Base-by-base conservation (phyloP, 306 rosid species). In the Cucurbita pepo region DNA sequence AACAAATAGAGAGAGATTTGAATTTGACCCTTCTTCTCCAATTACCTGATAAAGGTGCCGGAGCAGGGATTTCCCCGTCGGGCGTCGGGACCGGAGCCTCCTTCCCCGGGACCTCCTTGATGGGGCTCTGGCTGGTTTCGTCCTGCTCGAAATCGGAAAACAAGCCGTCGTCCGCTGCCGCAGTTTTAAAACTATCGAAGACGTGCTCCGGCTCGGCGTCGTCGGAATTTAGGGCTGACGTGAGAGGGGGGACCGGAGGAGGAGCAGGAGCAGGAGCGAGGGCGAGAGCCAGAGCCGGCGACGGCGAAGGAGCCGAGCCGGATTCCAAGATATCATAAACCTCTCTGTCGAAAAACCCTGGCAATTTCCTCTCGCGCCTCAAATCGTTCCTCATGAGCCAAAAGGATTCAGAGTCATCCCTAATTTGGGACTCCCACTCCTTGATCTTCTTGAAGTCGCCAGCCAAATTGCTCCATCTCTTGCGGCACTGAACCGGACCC, bases 381-480 rank as follows among this genome's bases (percentile, higher is more conserved):
- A 89, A 74, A 74, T 95, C 99, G 71, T 95, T 95, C 79, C 99
- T 85, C 99, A 91, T 89, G 45, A 84, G 84, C 99, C 99, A 94
- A 82, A 88, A 94, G 76, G 99, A 94, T 44, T 94, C 97, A 76
- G 90, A 62, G 40, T 88, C 98, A 25, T 94, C 97, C 69, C 81
- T 83, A 75, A 77, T 79, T 82, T 77, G 86, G 22, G 83, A 78
- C 69, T 91, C 99, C 97, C 99, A 95, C 80, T 95, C 97, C 79
- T 88, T 91, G 72, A 95, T 95, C 90, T 95, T 95, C 86, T 91
- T 95, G 52, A 77, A 95, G 66, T 95, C 99, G 9, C 99, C 97
- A 45, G 97, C 96, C 81, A 95, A 83, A 76, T 95, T 95, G 79
- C 99, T 95, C 99, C 99, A 95, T 83, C 99, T 71, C 82, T 95